Conservation (phyloP, 331 rosid genomes). For the Phaseolus coccineus region DNA sequence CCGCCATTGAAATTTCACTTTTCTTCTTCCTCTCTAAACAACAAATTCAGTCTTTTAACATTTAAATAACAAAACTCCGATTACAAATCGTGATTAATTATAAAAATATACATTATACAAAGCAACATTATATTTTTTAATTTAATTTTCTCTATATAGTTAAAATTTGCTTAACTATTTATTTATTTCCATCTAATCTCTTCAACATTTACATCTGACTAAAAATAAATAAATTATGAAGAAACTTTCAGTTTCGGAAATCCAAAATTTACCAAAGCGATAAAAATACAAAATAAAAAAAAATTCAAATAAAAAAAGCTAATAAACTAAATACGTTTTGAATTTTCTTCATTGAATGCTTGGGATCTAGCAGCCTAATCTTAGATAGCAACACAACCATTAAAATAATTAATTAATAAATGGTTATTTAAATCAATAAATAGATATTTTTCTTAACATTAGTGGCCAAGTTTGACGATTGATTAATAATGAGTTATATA, state of each 20-base stretch:
- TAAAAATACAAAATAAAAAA: neutral
- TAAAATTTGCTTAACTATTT: too few relatives aligned
- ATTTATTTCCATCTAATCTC: too few relatives aligned
- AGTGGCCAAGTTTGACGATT: neutral
- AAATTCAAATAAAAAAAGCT: neutral
- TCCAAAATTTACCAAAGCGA: too few relatives aligned
- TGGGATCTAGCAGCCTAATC: neutral
- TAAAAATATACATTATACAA: too few relatives aligned
- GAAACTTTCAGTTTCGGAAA: too few relatives aligned
- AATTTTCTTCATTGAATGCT: neutral
- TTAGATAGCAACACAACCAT: neutral
- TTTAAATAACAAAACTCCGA: neutral
- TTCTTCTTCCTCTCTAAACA: neutral
- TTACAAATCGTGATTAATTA: neutral
- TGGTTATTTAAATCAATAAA: neutral
- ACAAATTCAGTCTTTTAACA: neutral
- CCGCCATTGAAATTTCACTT: slow-evolving; percentile 42
- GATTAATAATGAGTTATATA: neutral
- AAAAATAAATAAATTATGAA: too few relatives aligned
- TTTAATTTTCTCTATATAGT: too few relatives aligned
- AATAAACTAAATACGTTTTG: neutral
- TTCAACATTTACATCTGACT: too few relatives aligned
- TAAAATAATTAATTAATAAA: neutral
- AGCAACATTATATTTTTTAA: too few relatives aligned
- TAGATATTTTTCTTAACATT: neutral